Conservation (phyloP, 345 rosid genomes). For the Microthlaspi erraticum region DNA sequence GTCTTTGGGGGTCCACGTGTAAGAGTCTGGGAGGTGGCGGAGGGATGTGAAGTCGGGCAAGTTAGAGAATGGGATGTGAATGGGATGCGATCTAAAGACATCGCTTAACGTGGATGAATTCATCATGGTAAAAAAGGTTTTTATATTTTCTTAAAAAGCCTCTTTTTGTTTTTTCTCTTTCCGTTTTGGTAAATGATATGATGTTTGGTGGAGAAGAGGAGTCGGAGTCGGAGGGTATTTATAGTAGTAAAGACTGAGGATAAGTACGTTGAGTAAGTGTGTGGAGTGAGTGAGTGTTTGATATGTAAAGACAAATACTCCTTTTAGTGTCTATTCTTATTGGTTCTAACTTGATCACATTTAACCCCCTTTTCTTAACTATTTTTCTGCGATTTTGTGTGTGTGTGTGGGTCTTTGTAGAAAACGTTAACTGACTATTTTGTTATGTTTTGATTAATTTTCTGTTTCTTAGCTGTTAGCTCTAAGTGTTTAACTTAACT, state of each 20-base stretch:
- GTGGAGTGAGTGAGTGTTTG: slow-evolving; percentile 17
- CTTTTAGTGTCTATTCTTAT: slow-evolving; percentile 13
- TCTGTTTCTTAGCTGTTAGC: too few relatives aligned
- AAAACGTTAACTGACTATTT: neutral
- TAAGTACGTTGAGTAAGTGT: neutral
- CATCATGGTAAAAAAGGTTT: slow-evolving; percentile 44
- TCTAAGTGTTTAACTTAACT: too few relatives aligned
- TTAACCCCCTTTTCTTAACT: neutral
- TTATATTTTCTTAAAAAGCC: neutral
- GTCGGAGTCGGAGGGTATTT: slow-evolving; percentile 44
- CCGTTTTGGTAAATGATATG: slow-evolving; percentile 13
- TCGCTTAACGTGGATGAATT: slow-evolving; percentile 67
- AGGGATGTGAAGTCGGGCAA: slow-evolving; percentile 64
- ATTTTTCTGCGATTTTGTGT: neutral
- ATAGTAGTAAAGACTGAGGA: slow-evolving; percentile 24
- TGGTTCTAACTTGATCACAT: neutral
- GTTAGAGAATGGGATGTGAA: slow-evolving; percentile 54
- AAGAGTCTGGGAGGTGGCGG: slow-evolving; percentile 74
- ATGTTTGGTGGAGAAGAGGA: slow-evolving; percentile 39
- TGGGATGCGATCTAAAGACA: slow-evolving; percentile 59
- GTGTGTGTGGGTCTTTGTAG: neutral
- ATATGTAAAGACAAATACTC: slow-evolving; percentile 16
- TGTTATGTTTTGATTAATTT: neutral
- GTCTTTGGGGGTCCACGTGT: slow-evolving; percentile 62
- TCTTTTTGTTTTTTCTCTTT: neutral